Evolutionary conservation across 106 monocot genomes (phyloP).

Genomic region (Phalaenopsis equestris): DNA sequence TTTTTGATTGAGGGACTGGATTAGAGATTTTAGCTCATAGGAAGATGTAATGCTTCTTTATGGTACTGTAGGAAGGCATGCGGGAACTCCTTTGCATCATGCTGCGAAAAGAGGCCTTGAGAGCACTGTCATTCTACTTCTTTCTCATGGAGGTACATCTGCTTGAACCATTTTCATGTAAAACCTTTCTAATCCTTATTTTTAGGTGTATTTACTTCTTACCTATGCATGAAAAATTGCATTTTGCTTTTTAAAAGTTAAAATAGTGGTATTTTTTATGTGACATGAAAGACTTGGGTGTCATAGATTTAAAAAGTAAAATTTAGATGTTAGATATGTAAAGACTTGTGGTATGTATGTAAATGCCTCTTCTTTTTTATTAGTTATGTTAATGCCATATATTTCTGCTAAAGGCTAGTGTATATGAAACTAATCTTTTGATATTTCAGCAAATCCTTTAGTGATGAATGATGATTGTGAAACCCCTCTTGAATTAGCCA

Average conservation of each 20-base stretch:
- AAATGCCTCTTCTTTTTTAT: background rate
- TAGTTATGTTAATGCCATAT: background rate
- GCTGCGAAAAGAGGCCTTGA: slow-evolving; percentile 85
- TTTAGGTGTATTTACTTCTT: background rate
- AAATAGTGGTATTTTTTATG: no score
- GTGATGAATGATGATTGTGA: slow-evolving; percentile 76
- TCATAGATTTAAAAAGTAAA: no score
- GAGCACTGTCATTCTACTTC: slow-evolving; percentile 58
- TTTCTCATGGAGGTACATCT: slow-evolving; percentile 69
- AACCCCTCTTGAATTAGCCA: slow-evolving; percentile 89
- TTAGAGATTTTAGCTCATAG: no score
- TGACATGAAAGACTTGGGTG: no score
- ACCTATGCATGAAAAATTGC: no score
- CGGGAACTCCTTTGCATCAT: slow-evolving; percentile 84
- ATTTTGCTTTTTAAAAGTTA: no score
- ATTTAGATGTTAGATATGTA: no score
- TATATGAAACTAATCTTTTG: no score
- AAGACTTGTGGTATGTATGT: no score
- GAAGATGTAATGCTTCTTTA: slow-evolving; percentile 7
- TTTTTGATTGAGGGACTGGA: background rate
- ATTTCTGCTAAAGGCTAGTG: no score
- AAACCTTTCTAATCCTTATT: background rate
- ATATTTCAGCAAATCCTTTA: slow-evolving; percentile 37
- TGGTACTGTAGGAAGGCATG: slow-evolving; percentile 47
- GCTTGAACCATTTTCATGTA: background rate